Percentiles rank a stretch among this genome's conserved stretches.
These are phyloP conservation scores for Globisporangium uncinulatum DNA, from an alignment of 352 stramenopile species.

Conservation along the genomic window DNA sequence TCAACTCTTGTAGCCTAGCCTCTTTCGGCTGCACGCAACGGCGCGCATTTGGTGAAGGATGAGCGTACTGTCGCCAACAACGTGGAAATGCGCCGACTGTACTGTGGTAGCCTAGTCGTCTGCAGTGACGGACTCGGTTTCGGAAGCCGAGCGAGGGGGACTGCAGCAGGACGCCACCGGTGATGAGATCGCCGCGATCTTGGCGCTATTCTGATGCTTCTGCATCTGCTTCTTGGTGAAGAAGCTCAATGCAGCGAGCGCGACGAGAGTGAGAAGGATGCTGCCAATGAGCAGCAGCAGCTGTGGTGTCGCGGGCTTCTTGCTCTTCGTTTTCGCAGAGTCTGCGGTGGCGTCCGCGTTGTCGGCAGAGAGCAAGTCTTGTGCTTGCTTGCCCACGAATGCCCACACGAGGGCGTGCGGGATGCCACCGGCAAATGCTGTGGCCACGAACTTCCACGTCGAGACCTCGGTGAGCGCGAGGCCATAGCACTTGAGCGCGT, in stretches of 20 bases:
- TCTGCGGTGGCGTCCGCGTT: neutral
- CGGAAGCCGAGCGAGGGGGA: no score
- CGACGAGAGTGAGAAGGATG: slow-evolving; percentile 7
- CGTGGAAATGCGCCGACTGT: no score
- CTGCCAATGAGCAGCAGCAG: slow-evolving; percentile 8
- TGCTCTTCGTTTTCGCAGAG: neutral
- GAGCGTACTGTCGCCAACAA: no score
- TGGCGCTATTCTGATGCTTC: slow-evolving; percentile 2
- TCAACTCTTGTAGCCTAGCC: no score
- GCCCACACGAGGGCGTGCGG: slow-evolving; percentile 13
- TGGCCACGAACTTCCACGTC: slow-evolving; percentile 7
- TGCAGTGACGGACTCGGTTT: no score
- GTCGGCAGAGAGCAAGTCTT: slow-evolving; percentile 1
- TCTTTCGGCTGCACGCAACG: no score
- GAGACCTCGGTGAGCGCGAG: slow-evolving; percentile 12
- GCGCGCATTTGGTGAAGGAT: no score
- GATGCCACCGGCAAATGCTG: slow-evolving; percentile 9
- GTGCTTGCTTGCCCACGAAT: slow-evolving; percentile 7
- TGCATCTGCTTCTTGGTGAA: slow-evolving; percentile 11
- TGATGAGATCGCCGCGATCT: neutral
- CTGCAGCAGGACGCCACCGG: no score
- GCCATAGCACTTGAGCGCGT: slow-evolving; percentile 15
- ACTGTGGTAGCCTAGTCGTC: no score
- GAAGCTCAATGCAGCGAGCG: slow-evolving; percentile 5
- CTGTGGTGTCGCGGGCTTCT: slow-evolving; percentile 1